A percentile compares a stretch with the other conserved stretches of the same genome.
Evolutionary conservation across 2,329 filamentous ascomycete genomes (phyloP).

Genomic region (Dothidotthia symphoricarpi): DNA sequence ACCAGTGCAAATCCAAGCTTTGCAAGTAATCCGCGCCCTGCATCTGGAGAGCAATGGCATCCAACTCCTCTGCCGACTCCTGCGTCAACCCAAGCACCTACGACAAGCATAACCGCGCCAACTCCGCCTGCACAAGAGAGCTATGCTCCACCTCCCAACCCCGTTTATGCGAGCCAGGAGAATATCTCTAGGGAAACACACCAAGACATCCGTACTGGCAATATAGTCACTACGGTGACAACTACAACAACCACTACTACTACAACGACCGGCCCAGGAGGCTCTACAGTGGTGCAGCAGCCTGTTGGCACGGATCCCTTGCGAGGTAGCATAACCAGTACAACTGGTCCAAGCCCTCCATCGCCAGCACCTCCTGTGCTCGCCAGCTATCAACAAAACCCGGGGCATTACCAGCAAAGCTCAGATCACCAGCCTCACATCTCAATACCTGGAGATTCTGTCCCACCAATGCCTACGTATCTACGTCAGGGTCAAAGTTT

Average conservation of each 20-base stretch:
- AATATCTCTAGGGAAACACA: slow-evolving; percentile 32
- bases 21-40: slow-evolving; percentile 25
- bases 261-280: slow-evolving; percentile 37
- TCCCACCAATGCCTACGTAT: slow-evolving; percentile 6
- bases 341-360: slow-evolving; percentile 36
- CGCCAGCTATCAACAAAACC: slow-evolving; percentile 1
- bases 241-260: slow-evolving; percentile 41
- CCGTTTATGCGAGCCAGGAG: slow-evolving; percentile 19
- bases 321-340: slow-evolving; percentile 28
- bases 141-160: slow-evolving; percentile 2
- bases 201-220: slow-evolving; percentile 32
- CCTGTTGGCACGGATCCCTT: slow-evolving; percentile 20
- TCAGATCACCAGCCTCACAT: slow-evolving; percentile 14
- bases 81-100: slow-evolving; percentile 4
- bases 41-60: slow-evolving; percentile 29
- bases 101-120: slow-evolving; percentile 21
- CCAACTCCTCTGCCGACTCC: slow-evolving; percentile 17
- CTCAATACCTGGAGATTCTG: slow-evolving; percentile 10
- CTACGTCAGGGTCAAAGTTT: slow-evolving; percentile 2
- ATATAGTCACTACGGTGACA: slow-evolving; percentile 37
- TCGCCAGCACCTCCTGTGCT: slow-evolving; percentile 25
- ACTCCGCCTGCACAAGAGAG: slow-evolving; percentile 16
- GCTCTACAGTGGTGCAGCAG: slow-evolving; percentile 34
- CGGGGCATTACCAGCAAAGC: slow-evolving; percentile 9
- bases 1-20: slow-evolving; percentile 36